Percentiles rank a stretch among this genome's conserved stretches.
Evolutionary conservation across 2,329 filamentous ascomycete species (phyloP).

Genomic region (Ophiocordyceps camponoti-saundersi): DNA sequence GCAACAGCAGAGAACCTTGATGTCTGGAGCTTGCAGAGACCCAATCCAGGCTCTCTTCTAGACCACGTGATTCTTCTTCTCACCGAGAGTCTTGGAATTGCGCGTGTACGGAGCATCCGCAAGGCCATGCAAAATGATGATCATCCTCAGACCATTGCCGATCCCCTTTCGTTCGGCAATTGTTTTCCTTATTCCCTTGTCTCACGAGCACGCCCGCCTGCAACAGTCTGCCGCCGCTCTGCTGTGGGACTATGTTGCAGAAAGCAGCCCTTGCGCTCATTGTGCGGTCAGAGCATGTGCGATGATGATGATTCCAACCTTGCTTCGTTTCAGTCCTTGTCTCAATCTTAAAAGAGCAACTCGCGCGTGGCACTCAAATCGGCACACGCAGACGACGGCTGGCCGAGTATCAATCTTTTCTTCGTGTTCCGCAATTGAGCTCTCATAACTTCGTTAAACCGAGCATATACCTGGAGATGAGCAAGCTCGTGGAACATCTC

Average conservation of each 20-base stretch:
- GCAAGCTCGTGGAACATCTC: neutral
- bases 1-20: neutral
- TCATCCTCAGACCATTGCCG: no score
- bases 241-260: no score
- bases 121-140: no score
- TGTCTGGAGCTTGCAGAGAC: neutral
- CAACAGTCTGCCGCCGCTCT: no score
- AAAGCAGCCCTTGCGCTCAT: neutral
- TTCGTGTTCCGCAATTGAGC: neutral
- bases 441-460: neutral
- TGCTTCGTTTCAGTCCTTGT: neutral
- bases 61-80: no score
- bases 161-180: no score
- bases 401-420: no score
- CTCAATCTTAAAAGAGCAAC: neutral
- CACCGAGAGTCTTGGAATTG: no score
- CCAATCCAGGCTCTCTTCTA: neutral
- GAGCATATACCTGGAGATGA: neutral
- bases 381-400: neutral
- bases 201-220: no score
- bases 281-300: neutral
- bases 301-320: neutral
- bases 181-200: no score
- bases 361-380: neutral
- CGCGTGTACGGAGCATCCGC: no score